phyloP scores from a whole-genome alignment of 352 stramenopile species.

The Phytophthora vignae region DNA sequence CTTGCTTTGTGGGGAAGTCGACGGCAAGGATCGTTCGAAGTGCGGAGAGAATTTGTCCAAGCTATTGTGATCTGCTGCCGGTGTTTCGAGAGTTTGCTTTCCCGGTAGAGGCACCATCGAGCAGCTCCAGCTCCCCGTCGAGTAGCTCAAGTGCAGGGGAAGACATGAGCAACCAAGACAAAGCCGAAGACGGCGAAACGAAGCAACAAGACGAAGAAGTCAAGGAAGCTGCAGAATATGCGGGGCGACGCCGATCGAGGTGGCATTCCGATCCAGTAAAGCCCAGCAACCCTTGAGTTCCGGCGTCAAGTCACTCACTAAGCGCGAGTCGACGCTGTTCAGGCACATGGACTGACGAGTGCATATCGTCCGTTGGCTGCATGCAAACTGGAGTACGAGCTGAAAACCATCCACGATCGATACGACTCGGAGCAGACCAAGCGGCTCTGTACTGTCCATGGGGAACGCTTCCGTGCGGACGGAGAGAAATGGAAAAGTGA shows the following conservation, averaged over 20 bases:
- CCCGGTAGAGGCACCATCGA: not conserved
- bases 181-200: not conserved
- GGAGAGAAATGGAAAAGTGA: not conserved
- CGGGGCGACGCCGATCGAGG: too few relatives aligned
- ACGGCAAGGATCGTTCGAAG: not conserved
- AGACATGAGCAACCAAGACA: not conserved
- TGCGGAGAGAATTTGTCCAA: not conserved
- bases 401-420: not conserved
- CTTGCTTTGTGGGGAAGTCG: not conserved
- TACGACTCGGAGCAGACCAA: not conserved
- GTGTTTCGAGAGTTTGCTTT: not conserved
- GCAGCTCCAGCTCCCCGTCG: not conserved
- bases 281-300: not conserved
- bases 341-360: too few relatives aligned
- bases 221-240: not conserved
- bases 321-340: too few relatives aligned
- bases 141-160: not conserved
- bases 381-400: not conserved
- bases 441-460: not conserved
- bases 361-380: not conserved
- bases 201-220: not conserved
- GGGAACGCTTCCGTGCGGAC: not conserved
- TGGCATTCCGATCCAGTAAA: not conserved
- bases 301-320: not conserved
- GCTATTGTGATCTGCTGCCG: not conserved